Percentiles rank a stretch among this genome's conserved stretches.
Evolutionary conservation across 176 grass and related monocot species (phyloP).

Genomic region (Cenchrus americanus): DNA sequence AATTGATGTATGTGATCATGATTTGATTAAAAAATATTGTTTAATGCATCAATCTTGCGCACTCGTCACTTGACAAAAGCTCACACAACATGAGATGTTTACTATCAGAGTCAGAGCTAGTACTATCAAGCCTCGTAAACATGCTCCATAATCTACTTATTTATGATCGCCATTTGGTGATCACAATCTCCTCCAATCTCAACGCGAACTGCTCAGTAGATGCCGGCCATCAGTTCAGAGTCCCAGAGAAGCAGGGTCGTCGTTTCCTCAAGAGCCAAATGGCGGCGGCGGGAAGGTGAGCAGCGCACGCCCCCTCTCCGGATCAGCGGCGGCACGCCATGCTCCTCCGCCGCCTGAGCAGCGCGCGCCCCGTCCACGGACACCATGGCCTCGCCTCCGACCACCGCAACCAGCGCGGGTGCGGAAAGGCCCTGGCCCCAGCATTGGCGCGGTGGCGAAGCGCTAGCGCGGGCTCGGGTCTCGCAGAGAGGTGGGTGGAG

Average conservation of each 20-base stretch:
- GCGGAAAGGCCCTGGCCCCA: background rate
- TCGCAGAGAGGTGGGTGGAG: background rate
- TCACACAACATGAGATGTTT: background rate
- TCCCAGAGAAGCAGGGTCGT: background rate
- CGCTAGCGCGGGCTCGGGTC: background rate
- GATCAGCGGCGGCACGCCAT: background rate
- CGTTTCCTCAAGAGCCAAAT: background rate
- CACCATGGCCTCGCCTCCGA: background rate
- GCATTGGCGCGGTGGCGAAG: background rate
- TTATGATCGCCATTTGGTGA: background rate
- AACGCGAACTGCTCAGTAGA: too few species aligned
- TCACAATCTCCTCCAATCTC: background rate
- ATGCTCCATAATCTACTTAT: background rate
- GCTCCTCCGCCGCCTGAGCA: background rate
- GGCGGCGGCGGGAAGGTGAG: background rate
- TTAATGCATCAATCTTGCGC: background rate
- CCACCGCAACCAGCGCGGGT: background rate
- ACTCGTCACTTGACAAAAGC: background rate
- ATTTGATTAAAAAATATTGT: background rate
- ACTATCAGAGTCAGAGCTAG: background rate
- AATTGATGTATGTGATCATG: background rate
- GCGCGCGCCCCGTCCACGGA: too few species aligned
- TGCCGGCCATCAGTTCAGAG: too few species aligned
- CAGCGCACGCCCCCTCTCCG: background rate
- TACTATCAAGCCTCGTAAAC: background rate